Evolutionary conservation across 306 rosid genomes (phyloP).

Genomic region (Notholithocarpus densiflorus): DNA sequence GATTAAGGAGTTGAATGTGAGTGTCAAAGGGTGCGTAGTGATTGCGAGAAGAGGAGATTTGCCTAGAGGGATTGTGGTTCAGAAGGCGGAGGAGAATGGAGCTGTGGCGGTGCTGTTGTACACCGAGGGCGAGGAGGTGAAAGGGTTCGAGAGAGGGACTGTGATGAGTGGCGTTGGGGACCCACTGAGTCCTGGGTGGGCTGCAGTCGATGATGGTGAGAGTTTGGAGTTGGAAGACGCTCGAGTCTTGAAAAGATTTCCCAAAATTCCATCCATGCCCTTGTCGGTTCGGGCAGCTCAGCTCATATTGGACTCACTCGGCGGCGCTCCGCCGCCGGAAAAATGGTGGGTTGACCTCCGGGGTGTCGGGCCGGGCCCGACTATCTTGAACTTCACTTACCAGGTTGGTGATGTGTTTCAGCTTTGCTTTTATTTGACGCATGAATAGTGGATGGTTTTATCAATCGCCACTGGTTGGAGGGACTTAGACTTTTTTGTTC

Average conservation of each 20-base stretch:
- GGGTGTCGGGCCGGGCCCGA: constrained; percentile 81
- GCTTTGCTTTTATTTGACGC: too few relatives aligned
- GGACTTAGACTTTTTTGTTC: too few relatives aligned
- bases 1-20: constrained; percentile 44
- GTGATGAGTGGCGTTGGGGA: constrained; percentile 90
- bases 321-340: constrained; percentile 41
- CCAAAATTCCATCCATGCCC: constrained; percentile 92
- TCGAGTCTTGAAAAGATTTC: constrained; percentile 69
- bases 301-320: constrained; percentile 50
- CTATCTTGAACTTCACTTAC: constrained; percentile 70
- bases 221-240: constrained; percentile 51
- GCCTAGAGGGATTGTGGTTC: constrained; percentile 55
- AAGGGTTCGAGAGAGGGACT: constrained; percentile 89
- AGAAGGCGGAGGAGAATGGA: constrained; percentile 68
- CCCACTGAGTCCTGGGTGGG: constrained; percentile 96
- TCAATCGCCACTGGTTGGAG: too few relatives aligned
- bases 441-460: too few relatives aligned
- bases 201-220: constrained; percentile 69
- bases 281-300: constrained; percentile 60
- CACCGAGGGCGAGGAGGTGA: constrained; percentile 43
- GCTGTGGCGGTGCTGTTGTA: constrained; percentile 68
- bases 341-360: constrained; percentile 36
- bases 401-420: constrained; percentile 46
- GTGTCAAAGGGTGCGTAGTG: constrained; percentile 69
- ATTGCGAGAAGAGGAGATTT: constrained; percentile 58